phyloP scores from a whole-genome alignment of 441 rosid genomes.

The Euphorbia neoarborescens region DNA sequence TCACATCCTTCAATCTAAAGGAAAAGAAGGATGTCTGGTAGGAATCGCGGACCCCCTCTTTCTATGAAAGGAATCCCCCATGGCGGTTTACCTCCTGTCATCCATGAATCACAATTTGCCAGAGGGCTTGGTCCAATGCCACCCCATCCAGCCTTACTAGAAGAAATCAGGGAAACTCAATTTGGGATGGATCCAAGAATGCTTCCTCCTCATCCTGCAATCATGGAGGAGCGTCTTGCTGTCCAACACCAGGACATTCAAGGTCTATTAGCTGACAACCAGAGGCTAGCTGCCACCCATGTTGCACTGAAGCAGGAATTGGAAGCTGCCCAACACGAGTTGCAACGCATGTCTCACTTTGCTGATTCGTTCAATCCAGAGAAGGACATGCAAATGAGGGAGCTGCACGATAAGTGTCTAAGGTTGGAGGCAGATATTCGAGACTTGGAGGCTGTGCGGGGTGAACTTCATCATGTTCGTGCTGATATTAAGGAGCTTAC shows the following conservation, averaged over 20 bases:
- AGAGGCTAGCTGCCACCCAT: constrained; percentile 76
- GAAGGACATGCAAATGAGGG: constrained; percentile 79
- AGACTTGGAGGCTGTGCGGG: constrained; percentile 53
- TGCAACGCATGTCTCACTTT: constrained; percentile 56
- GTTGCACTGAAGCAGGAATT: constrained; percentile 90
- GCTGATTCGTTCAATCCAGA: constrained; percentile 61
- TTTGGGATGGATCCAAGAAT: constrained; percentile 50
- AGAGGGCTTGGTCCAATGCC: constrained; percentile 55
- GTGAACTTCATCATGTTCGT: constrained; percentile 54
- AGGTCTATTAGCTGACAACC: constrained; percentile 76
- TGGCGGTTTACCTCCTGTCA: constrained; percentile 36
- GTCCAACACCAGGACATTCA: constrained; percentile 82
- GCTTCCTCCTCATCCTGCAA: constrained; percentile 55
- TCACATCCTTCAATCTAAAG: background rate
- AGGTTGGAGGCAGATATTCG: constrained; percentile 59
- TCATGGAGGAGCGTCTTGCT: constrained; percentile 66
- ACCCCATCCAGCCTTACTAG: constrained; percentile 48
- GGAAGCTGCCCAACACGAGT: constrained; percentile 70
- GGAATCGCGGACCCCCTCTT: constrained; percentile 64
- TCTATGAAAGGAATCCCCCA: constrained; percentile 52
- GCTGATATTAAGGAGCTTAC: constrained; percentile 70
- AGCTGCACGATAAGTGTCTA: constrained; percentile 70
- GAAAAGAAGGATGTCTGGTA: constrained; percentile 53
- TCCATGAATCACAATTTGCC: constrained; percentile 22
- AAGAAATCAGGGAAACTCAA: constrained; percentile 57